phyloP scores from a whole-genome alignment of 352 stramenopile species.

The Pythium periplocum region DNA sequence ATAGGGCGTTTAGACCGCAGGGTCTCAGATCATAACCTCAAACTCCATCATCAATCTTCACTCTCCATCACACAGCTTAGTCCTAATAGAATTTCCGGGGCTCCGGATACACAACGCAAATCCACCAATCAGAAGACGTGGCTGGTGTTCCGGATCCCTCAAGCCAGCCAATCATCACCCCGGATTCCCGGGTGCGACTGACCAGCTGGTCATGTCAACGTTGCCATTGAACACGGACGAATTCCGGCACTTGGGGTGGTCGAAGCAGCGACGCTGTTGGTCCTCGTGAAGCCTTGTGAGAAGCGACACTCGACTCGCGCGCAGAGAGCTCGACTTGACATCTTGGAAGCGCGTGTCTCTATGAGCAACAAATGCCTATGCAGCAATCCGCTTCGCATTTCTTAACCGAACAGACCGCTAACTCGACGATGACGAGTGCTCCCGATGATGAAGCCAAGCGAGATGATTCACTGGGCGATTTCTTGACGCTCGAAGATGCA shows the following conservation, averaged over 20 bases:
- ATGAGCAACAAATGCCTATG: too few relatives aligned
- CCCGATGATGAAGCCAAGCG: not conserved
- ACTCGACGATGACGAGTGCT: not conserved
- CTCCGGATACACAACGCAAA: too few relatives aligned
- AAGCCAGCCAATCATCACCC: too few relatives aligned
- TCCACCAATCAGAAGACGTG: too few relatives aligned
- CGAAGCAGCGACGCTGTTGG: constrained; percentile 2
- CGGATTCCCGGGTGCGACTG: not conserved
- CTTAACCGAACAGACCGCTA: not conserved
- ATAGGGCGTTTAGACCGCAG: not conserved
- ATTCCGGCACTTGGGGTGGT: constrained; percentile 10
- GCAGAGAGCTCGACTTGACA: too few relatives aligned
- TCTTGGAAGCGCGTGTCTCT: too few relatives aligned
- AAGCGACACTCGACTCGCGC: not conserved
- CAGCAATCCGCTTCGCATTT: too few relatives aligned
- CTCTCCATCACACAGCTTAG: too few relatives aligned
- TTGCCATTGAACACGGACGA: constrained; percentile 20
- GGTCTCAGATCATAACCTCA: too few relatives aligned
- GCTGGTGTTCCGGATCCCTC: too few relatives aligned
- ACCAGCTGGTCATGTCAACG: constrained; percentile 16
- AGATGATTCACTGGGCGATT: constrained; percentile 15
- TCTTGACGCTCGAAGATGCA: constrained; percentile 15
- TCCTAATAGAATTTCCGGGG: too few relatives aligned
- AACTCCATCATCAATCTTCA: too few relatives aligned
- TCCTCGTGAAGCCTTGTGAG: constrained; percentile 1